Percentiles rank a stretch among this genome's conserved stretches.
These are phyloP conservation scores for Pestalotiopsis fici DNA, from an alignment of 2,329 filamentous ascomycete genomes.

Conservation along the genomic window DNA sequence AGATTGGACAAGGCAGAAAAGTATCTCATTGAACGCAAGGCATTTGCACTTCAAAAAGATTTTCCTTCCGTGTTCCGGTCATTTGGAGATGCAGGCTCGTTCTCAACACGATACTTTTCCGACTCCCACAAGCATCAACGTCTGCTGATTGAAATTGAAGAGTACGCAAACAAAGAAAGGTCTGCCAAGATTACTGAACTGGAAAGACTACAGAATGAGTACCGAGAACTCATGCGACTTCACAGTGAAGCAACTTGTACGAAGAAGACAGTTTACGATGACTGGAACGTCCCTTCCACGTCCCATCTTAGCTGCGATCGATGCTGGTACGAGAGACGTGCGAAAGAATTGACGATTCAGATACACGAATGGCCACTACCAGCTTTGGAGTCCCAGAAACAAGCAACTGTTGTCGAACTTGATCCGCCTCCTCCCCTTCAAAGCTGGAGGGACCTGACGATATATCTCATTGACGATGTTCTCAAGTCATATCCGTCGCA, in stretches of 20 bases:
- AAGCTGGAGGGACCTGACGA: not conserved
- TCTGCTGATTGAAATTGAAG: not conserved
- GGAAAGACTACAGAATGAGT: not conserved
- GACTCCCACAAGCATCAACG: not conserved
- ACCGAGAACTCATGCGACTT: not conserved
- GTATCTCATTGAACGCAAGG: not conserved
- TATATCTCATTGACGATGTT: slow-evolving; percentile 6
- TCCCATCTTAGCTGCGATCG: not conserved
- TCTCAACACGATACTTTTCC: not conserved
- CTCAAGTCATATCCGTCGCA: not conserved
- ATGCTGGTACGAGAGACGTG: not conserved
- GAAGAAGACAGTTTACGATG: not conserved
- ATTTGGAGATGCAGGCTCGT: not conserved
- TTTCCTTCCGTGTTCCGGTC: not conserved
- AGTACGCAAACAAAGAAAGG: not conserved
- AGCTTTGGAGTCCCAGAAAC: not conserved
- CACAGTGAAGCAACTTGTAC: not conserved
- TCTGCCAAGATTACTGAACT: not conserved
- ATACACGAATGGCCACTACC: slow-evolving; percentile 3
- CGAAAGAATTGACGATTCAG: not conserved
- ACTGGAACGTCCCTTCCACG: not conserved
- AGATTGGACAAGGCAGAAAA: not conserved
- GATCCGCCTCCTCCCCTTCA: not conserved
- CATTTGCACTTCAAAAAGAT: not conserved
- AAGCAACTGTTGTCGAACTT: slow-evolving; percentile 4